Conservation (phyloP, 306 rosid species). For the Gillenia trifoliata region DNA sequence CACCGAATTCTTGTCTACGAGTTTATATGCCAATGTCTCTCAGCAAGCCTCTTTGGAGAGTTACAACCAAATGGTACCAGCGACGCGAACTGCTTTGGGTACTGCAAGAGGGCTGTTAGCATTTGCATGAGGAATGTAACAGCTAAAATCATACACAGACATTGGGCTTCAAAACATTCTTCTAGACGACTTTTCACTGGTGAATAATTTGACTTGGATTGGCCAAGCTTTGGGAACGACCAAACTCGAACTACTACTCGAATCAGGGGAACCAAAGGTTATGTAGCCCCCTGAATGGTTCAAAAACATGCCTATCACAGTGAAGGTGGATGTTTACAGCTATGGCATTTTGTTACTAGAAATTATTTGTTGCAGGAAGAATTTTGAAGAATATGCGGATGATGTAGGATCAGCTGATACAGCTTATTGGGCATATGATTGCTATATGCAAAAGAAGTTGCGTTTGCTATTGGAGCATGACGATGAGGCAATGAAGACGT, state of each 20-base stretch:
- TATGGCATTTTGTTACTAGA: slow-evolving; percentile 28
- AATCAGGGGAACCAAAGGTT: neutral
- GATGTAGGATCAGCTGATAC: slow-evolving; percentile 13
- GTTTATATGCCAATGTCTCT: slow-evolving; percentile 14
- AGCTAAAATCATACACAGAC: neutral
- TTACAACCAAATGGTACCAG: slow-evolving; percentile 6
- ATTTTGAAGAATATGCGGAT: neutral
- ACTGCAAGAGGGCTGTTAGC: slow-evolving; percentile 26
- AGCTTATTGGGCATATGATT: slow-evolving; percentile 33
- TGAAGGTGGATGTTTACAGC: slow-evolving; percentile 29
- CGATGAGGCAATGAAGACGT: slow-evolving; percentile 17
- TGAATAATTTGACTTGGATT: slow-evolving; percentile 23
- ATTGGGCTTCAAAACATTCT: neutral
- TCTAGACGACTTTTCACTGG: slow-evolving; percentile 4
- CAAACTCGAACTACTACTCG: neutral
- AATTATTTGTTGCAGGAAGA: neutral
- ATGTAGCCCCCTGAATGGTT: no score
- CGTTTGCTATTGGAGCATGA: slow-evolving; percentile 2
- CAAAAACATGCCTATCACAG: slow-evolving; percentile 4
- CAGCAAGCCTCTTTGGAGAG: slow-evolving; percentile 25
- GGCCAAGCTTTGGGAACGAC: slow-evolving; percentile 24
- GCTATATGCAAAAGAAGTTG: neutral
- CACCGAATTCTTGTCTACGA: slow-evolving; percentile 22
- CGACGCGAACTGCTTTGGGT: slow-evolving; percentile 19
- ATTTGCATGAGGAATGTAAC: neutral